phyloP scores from a whole-genome alignment of 495 filamentous ascomycete genomes.

The Podospora didyma region DNA sequence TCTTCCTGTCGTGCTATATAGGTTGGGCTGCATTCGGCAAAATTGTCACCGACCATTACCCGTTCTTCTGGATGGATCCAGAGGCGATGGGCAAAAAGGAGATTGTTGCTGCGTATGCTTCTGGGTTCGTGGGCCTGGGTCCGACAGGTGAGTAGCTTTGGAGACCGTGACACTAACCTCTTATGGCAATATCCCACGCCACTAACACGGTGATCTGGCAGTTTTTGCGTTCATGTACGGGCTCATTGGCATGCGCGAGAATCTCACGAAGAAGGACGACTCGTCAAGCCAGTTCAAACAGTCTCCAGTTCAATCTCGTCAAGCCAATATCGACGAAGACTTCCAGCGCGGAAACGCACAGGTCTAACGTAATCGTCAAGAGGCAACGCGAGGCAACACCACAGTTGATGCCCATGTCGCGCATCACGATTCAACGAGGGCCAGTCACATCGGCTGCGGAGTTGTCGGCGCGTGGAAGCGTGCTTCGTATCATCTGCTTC shows the following conservation, averaged over 20 bases:
- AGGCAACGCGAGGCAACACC: background rate
- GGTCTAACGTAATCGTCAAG: too few species aligned
- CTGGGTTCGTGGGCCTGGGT: conserved; percentile 31
- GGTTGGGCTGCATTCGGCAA: conserved; percentile 47
- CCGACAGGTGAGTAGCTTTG: conserved; percentile 31
- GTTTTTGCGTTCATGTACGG: conserved; percentile 42
- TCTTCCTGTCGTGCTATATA: conserved; percentile 38
- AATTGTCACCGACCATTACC: conserved; percentile 39
- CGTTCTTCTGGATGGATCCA: conserved; percentile 48
- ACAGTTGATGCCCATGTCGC: too few species aligned
- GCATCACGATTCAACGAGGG: too few species aligned
- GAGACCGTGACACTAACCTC: conserved; percentile 13
- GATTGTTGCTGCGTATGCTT: conserved; percentile 30
- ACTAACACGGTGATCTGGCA: conserved; percentile 9
- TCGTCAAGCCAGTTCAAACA: conserved; percentile 4
- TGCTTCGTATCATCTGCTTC: too few species aligned
- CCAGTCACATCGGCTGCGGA: too few species aligned
- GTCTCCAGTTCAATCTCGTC: too few species aligned
- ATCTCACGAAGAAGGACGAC: conserved; percentile 22
- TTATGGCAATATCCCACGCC: background rate
- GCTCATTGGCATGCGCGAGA: conserved; percentile 41
- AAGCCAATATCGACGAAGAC: too few species aligned
- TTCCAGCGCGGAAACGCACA: background rate
- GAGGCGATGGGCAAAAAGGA: conserved; percentile 28
- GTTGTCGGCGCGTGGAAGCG: too few species aligned